These are phyloP conservation scores for Saccharomyces cerevisiae DNA, from an alignment of 805 yeast genomes.

Conservation along the genomic window DNA sequence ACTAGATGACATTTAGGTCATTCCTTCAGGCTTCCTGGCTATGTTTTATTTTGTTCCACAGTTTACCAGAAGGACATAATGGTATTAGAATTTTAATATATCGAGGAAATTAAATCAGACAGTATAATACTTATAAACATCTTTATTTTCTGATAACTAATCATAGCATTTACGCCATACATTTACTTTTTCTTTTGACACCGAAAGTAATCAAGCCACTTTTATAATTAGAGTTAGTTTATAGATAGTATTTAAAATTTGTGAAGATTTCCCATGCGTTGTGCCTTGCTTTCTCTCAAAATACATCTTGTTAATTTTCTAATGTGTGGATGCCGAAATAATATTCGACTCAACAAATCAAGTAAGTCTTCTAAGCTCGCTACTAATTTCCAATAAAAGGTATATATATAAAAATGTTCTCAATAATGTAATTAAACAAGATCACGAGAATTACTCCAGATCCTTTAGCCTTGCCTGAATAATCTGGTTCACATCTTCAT, in stretches of 20 bases:
- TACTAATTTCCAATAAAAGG: neutral
- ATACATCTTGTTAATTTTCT: neutral
- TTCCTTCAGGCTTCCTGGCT: neutral
- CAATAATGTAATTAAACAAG: neutral
- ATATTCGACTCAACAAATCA: neutral
- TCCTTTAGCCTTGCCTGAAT: conserved; percentile 41
- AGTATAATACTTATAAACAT: neutral
- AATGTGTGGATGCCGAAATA: neutral
- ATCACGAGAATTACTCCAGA: conserved; percentile 20
- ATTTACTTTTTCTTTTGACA: neutral
- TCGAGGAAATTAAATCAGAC: neutral
- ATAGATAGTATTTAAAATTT: neutral
- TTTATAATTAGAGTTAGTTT: neutral
- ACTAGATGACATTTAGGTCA: neutral
- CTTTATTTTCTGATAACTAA: neutral
- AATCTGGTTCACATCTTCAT: conserved; percentile 46
- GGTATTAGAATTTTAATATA: neutral
- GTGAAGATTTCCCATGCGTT: neutral
- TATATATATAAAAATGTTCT: neutral
- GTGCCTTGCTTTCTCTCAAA: neutral
- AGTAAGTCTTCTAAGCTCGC: neutral
- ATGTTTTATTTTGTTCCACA: neutral
- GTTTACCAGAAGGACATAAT: neutral
- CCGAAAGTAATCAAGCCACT: neutral
- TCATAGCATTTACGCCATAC: neutral